phyloP scores from a whole-genome alignment of 202 grass and related monocot genomes.

The Carex sylvatica region DNA sequence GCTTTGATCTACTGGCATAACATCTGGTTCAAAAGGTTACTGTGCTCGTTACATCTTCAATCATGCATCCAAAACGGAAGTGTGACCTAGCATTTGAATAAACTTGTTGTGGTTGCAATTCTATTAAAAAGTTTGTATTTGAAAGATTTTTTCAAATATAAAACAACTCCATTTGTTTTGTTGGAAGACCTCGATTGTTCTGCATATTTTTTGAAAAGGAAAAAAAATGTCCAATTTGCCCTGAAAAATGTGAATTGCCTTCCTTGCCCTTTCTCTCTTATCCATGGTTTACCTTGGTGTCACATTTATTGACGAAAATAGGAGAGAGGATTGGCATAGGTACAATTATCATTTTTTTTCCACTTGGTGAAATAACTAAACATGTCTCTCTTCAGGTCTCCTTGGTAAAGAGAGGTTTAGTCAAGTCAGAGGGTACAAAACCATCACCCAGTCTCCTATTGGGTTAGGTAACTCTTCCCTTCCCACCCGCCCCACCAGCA shows the following conservation, averaged over 20 bases:
- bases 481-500: conserved; percentile 9
- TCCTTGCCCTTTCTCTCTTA: not conserved
- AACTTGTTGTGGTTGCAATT: not conserved
- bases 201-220: not conserved
- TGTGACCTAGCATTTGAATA: not conserved
- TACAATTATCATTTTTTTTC: not conserved
- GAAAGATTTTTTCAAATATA: not conserved
- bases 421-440: conserved; percentile 19
- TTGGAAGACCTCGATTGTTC: not conserved
- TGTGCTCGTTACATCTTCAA: not conserved
- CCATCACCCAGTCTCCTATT: not conserved
- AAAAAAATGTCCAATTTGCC: not conserved
- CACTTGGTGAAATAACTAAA: not conserved
- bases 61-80: not conserved
- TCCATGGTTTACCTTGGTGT: not conserved
- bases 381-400: conserved; percentile 12
- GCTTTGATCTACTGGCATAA: not conserved
- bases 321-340: not conserved
- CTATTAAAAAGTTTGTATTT: not conserved
- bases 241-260: not conserved
- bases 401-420: conserved; percentile 9
- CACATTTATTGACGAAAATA: not conserved
- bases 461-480: not conserved
- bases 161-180: not conserved
- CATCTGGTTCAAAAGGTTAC: not conserved